Evolutionary conservation across 805 yeast genomes (phyloP), one percentile per base, ranked within the genome.

Genomic region (Wickerhamiella galacta): DNA sequence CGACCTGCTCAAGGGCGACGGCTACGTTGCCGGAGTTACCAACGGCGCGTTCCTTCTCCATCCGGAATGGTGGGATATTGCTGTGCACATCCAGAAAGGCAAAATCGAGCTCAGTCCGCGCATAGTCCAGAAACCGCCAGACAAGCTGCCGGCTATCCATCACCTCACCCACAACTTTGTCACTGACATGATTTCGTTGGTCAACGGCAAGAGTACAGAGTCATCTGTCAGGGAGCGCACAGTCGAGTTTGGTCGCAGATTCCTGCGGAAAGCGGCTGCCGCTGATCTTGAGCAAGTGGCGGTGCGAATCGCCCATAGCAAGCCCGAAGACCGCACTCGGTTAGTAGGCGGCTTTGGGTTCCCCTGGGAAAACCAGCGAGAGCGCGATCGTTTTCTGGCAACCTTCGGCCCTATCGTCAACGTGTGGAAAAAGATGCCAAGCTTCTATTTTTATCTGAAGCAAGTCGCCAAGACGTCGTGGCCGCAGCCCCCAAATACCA

Each of bases 1-100:
- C 37, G 56, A 66, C 8, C 52, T 70, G 37, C 58, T 60, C 31
- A 52, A 57, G 31, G 61, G 70, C 31, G 62, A 58, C 9, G 67
- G 70, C 11, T 70, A 52, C 44, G 52, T 70, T 38, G 76, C 75
- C 2, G 76, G 76, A 11, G 70, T 72, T 21, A 68, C 69, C 37
- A 70, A 70, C 47, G 72, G 75, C 5, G 68, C 72, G 27, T 70
- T 70, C 52, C 65, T 65, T 40, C 49, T 58, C 29, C 70, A 68
- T 39, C 70, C 69, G 27, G 57, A 53, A 30, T 56, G 71, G 47
- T 70, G 73, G 71, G 76, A 70, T 40, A 44, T 70, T 9, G 49
- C 70, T 25, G 64, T 67, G 38, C 73, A 70, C 42, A 48, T 70
- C 33, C 74, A 70, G 40, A 38, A 58, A 8, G 60, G 61, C 6